These are phyloP conservation scores for Hypsizygus ulmarius DNA, from an alignment of 1,284 basidiomycete genomes.

Conservation along the genomic window DNA sequence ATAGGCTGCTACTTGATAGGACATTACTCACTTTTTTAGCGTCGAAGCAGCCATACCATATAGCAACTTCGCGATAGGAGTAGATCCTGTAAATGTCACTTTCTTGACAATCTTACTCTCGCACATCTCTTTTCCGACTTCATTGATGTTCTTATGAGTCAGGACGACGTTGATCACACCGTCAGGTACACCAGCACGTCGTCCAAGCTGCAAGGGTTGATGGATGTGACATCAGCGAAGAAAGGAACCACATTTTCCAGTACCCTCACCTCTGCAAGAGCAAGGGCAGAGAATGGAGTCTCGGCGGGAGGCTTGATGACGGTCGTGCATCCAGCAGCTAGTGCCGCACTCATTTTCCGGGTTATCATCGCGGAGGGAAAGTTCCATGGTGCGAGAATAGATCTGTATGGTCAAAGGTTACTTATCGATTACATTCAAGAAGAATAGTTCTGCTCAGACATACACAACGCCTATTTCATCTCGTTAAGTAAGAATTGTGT, in stretches of 20 bases:
- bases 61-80: constrained; percentile 87
- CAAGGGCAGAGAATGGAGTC: constrained; percentile 92
- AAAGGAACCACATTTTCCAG: not conserved
- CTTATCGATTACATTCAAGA: not conserved
- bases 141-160: constrained; percentile 76
- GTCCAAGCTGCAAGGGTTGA: constrained; percentile 54
- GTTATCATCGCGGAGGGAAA: constrained; percentile 96
- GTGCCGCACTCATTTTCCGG: constrained; percentile 83
- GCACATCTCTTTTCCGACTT: constrained; percentile 83
- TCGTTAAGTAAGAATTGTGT: not conserved
- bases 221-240: not conserved
- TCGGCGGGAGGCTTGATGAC: constrained; percentile 97
- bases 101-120: constrained; percentile 78
- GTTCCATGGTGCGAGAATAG: constrained; percentile 85
- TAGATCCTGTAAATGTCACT: constrained; percentile 94
- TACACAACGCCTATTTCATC: constrained; percentile 31
- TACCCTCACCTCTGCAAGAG: constrained; percentile 69
- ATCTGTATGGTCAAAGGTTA: constrained; percentile 36
- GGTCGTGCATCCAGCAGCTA: constrained; percentile 93
- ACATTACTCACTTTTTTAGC: constrained; percentile 74
- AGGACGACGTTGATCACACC: constrained; percentile 96
- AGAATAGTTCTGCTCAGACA: constrained; percentile 8
- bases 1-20: no score
- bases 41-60: constrained; percentile 83
- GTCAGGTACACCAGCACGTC: constrained; percentile 87